A percentile compares a stretch with the other conserved stretches of the same genome.
Evolutionary conservation across 2,329 filamentous ascomycete genomes (phyloP).

Genomic region (Ophiostoma angusticollis): DNA sequence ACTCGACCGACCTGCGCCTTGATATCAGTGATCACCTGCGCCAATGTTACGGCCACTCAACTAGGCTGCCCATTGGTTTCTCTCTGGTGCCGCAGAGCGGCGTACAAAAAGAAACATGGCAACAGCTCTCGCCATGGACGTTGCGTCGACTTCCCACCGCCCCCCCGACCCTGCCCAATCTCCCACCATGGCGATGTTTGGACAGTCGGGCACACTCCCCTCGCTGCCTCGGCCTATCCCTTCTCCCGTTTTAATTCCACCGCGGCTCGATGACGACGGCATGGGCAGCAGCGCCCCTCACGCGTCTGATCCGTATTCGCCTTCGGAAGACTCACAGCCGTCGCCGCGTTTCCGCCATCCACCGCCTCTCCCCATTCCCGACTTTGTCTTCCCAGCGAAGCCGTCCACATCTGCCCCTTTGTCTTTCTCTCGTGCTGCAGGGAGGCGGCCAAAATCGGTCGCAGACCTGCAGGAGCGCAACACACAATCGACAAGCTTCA

Average conservation of each 20-base stretch:
- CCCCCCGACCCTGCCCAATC: not conserved
- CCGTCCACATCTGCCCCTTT: slow-evolving; percentile 34
- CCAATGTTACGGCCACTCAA: slow-evolving; percentile 26
- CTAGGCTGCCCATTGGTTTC: slow-evolving; percentile 27
- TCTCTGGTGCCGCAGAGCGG: slow-evolving; percentile 36
- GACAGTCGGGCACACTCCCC: slow-evolving; percentile 10
- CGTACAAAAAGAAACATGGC: slow-evolving; percentile 24
- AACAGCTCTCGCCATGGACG: slow-evolving; percentile 17
- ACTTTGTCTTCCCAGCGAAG: slow-evolving; percentile 48
- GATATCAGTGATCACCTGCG: not conserved
- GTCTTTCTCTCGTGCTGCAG: slow-evolving; percentile 34
- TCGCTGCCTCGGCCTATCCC: slow-evolving; percentile 15
- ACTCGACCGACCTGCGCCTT: not conserved
- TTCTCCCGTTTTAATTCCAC: slow-evolving; percentile 18
- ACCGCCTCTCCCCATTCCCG: slow-evolving; percentile 45
- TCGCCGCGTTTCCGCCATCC: slow-evolving; percentile 22
- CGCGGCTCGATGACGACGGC: slow-evolving; percentile 16
- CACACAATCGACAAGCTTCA: slow-evolving; percentile 2
- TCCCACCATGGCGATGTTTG: not conserved
- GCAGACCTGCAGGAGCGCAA: slow-evolving; percentile 30
- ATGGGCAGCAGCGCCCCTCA: slow-evolving; percentile 8
- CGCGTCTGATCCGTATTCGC: slow-evolving; percentile 11
- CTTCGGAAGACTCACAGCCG: slow-evolving; percentile 18
- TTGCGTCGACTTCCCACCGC: slow-evolving; percentile 1
- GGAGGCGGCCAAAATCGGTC: slow-evolving; percentile 39